Conservation (phyloP, 495 filamentous ascomycete genomes). For the Daldinia childiae region DNA sequence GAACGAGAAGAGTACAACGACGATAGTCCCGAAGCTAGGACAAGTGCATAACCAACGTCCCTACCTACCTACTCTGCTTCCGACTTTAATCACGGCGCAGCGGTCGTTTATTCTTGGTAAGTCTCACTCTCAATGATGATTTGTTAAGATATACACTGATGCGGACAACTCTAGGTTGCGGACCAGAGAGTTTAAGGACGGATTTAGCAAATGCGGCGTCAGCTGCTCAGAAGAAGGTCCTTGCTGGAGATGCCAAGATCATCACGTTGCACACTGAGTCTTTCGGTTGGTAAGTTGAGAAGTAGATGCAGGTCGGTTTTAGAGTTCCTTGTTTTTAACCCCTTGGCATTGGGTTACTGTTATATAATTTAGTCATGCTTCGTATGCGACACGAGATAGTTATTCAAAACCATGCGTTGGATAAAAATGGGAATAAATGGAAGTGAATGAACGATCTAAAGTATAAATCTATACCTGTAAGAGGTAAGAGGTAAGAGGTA, state of each 20-base stretch:
- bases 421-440: neutral
- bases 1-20: constrained; percentile 17
- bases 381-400: too few species aligned
- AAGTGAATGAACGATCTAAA: neutral
- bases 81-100: constrained; percentile 21
- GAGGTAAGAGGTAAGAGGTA: too few species aligned
- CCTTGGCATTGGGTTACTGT: too few species aligned
- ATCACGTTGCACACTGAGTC: constrained; percentile 79
- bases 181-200: constrained; percentile 72
- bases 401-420: neutral
- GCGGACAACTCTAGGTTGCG: constrained; percentile 58
- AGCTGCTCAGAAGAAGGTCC: constrained; percentile 68
- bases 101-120: constrained; percentile 30
- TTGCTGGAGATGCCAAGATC: constrained; percentile 67
- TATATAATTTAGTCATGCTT: too few species aligned
- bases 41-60: constrained; percentile 26
- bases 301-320: neutral
- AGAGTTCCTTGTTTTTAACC: neutral
- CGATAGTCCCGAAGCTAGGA: constrained; percentile 26
- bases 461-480: too few species aligned
- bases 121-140: constrained; percentile 1
- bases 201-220: constrained; percentile 75
- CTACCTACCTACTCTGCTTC: constrained; percentile 26
- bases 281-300: constrained; percentile 41
- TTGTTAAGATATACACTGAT: neutral